Base-by-base conservation (phyloP, 768 basidiomycete genomes). In the Russula earlei region DNA sequence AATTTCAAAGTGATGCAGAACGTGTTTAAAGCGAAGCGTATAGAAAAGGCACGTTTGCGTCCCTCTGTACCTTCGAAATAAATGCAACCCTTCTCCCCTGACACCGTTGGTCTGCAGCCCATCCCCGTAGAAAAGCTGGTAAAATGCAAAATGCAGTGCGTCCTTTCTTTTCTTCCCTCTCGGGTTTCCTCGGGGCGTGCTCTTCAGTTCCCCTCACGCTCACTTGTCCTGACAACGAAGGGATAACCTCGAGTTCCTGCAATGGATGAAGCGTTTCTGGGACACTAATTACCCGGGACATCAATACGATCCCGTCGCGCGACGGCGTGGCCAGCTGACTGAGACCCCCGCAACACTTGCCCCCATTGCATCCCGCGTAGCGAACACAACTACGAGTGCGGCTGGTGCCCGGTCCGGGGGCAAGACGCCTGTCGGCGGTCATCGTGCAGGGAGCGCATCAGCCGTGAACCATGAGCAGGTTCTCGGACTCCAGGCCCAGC, bases 141-240 rank as follows among this genome's bases (percentile, higher is more conserved):
- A 46, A 94, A 94, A 72, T 99, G 96, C 76, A 98, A 97, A 75
- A 98, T 98, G 94, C 95, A 97, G 86, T 89, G 73, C 69, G 88
- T 84, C 37, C 58, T 55, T 48, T 25, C 25, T 37, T 52, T 41
- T 37, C 20, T 52, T 58, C 38, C 54, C 37, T 31, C 29, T 27
- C 42, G 43, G 5, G 24, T 17, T 42, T 36, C 12, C 11, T 36
- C 15, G 12, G 10, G 29, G 5, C 29, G 29, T 31, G n/a, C n/a
- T n/a, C n/a, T 31, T 5, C 29, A 31, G 7, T 10, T 10, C 10
- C 29, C 10, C 25, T 20, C 11, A 4, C 41, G 40, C 40, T 37
- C 40, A 46, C 56, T 43, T 47, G 56, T 12, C 9, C 4, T 20
- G 17, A 42, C 19, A 7, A 42, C 15, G 19, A 41, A 90, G 89